These are phyloP conservation scores for Cercospora sesami DNA, from an alignment of 2,329 filamentous ascomycete species.

Conservation along the genomic window DNA sequence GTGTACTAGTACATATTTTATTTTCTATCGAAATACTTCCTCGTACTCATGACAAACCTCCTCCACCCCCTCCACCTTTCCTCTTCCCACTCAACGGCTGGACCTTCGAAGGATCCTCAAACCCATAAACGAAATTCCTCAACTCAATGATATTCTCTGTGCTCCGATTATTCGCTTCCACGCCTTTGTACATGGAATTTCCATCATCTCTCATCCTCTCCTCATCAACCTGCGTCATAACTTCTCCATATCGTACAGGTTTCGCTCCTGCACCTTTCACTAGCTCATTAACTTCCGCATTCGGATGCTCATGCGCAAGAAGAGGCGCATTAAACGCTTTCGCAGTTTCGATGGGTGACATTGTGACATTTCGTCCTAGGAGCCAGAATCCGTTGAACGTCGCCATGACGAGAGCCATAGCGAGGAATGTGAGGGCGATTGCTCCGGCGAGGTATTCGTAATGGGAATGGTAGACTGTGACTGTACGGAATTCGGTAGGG, in stretches of 20 bases:
- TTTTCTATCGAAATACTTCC: too few relatives aligned
- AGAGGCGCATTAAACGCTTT: slow-evolving; percentile 25
- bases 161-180: neutral
- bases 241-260: slow-evolving; percentile 22
- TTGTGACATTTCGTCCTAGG: slow-evolving; percentile 19
- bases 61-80: neutral
- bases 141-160: slow-evolving; percentile 18
- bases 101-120: slow-evolving; percentile 24
- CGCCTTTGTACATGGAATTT: slow-evolving; percentile 6
- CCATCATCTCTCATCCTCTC: neutral
- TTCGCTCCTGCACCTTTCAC: slow-evolving; percentile 21
- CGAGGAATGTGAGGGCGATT: slow-evolving; percentile 18
- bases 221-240: slow-evolving; percentile 5
- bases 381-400: slow-evolving; percentile 23
- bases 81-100: slow-evolving; percentile 15
- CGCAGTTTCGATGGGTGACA: slow-evolving; percentile 23
- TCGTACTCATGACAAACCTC: neutral
- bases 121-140: slow-evolving; percentile 17
- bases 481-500: slow-evolving; percentile 9
- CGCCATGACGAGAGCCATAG: slow-evolving; percentile 10
- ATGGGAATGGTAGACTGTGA: slow-evolving; percentile 18
- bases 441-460: slow-evolving; percentile 17
- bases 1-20: too few relatives aligned
- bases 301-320: slow-evolving; percentile 20
- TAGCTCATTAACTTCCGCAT: slow-evolving; percentile 21